Conservation (phyloP, 2,329 filamentous ascomycete genomes). For the Fusarium sp. region DNA sequence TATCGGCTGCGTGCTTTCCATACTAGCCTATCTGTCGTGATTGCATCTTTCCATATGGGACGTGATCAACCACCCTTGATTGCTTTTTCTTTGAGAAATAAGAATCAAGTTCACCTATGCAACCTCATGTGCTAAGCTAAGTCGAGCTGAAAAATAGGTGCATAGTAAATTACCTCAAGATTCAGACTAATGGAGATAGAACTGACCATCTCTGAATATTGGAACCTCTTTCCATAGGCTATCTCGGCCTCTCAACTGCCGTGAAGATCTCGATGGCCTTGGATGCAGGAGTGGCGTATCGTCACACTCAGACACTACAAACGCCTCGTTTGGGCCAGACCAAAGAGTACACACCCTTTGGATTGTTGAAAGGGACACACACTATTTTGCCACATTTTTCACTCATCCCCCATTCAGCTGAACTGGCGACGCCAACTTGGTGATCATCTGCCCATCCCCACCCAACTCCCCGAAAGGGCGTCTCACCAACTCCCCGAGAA, state of each 20-base stretch:
- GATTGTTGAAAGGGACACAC: neutral
- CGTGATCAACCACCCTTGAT: neutral
- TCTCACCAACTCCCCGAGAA: slow-evolving; percentile 25
- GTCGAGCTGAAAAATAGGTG: neutral
- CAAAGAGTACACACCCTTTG: neutral
- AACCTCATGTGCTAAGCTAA: neutral
- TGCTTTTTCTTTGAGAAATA: neutral
- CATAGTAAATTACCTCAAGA: neutral
- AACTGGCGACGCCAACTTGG: neutral
- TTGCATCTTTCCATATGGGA: neutral
- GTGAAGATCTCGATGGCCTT: neutral
- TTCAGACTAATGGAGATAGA: neutral
- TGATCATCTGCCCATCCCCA: slow-evolving; percentile 3
- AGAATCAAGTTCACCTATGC: neutral
- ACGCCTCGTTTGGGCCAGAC: neutral
- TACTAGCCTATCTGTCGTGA: neutral
- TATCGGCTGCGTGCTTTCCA: too few species aligned
- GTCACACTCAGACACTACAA: neutral
- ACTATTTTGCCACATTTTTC: neutral
- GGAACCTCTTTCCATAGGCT: neutral
- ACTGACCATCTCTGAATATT: neutral
- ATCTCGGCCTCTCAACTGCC: neutral
- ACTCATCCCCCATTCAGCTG: neutral
- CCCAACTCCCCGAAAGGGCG: neutral
- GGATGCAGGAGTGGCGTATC: neutral